Base-by-base conservation (phyloP, 345 rosid species). In the Lepidium sativum region DNA sequence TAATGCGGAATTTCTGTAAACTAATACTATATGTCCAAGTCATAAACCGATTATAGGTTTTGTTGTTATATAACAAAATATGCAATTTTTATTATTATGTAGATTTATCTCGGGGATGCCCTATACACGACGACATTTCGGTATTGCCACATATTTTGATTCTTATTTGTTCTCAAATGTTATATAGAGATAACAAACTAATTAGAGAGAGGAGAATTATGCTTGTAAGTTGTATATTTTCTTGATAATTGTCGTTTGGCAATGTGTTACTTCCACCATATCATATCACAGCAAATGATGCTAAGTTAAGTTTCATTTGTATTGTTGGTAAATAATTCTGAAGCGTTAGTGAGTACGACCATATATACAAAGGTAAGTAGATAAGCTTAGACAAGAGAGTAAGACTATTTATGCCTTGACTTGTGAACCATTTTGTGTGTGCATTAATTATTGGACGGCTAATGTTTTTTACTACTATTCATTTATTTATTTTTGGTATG, bases 71-170 rank as follows among this genome's bases (percentile, higher is more conserved):
- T 42, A 18, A n/a, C 34, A 40, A 43, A 18, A 31, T 32, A 60
- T 21, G 12, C 13, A n/a, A 7, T 68, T 45, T 15, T n/a, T 23
- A n/a, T 13, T n/a, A 12, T 41, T n/a, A 0, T 27, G 6, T 5
- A 5, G n/a, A n/a, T 33, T 11, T 60, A 21, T 34, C 3, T 54
- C 17, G 18, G 51, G 4, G 59, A 71, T 63, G 37, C 50, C 75
- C 59, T 71, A 54, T 21, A 29, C 40, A 48, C 11, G 65, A 71
- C 65, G 75, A 55, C 75, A 71, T 55, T 47, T 47, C 63, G 56
- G 59, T 9, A 7, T 17, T 47, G 16, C 69, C 74, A 70, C 74
- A 53, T 16, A 42, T 34, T 55, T 61, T 38, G 10, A 21, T 20
- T 32, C 21, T 9, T 20, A 18, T 20, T 6, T 68, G 38, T 14